Evolutionary conservation across 495 filamentous ascomycete genomes (phyloP).

Genomic region (Clavariopsis aquatica): DNA sequence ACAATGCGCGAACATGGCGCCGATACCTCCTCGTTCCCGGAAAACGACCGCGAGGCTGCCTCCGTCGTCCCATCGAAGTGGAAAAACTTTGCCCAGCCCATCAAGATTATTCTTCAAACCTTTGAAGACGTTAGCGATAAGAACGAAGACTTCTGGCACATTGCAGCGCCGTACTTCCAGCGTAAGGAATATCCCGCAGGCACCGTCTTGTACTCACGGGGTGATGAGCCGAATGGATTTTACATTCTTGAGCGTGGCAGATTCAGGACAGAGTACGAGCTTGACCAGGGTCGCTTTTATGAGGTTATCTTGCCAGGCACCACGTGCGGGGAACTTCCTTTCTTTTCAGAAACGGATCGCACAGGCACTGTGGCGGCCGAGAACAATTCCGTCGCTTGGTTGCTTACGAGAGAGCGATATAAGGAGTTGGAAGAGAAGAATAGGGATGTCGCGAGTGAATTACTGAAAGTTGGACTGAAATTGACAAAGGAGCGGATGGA

Average conservation of each 20-base stretch:
- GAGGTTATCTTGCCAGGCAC: slow-evolving; percentile 93
- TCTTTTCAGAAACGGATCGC: slow-evolving; percentile 84
- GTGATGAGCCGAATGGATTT: slow-evolving; percentile 63
- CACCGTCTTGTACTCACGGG: slow-evolving; percentile 68
- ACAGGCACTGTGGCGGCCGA: slow-evolving; percentile 86
- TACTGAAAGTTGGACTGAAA: slow-evolving; percentile 82
- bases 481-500: slow-evolving; percentile 87
- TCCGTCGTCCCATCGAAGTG: slow-evolving; percentile 58
- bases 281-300: slow-evolving; percentile 83
- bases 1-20: slow-evolving; percentile 61
- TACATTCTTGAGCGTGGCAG: slow-evolving; percentile 91
- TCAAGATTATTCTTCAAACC: slow-evolving; percentile 87
- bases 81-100: slow-evolving; percentile 81
- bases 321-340: slow-evolving; percentile 93
- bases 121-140: slow-evolving; percentile 82
- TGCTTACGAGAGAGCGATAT: slow-evolving; percentile 71
- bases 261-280: slow-evolving; percentile 82
- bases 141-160: slow-evolving; percentile 94
- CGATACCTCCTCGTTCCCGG: slow-evolving; percentile 37
- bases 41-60: slow-evolving; percentile 36
- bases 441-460: slow-evolving; percentile 75
- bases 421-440: slow-evolving; percentile 65
- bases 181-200: slow-evolving; percentile 66
- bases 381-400: slow-evolving; percentile 78
- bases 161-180: slow-evolving; percentile 68